Evolutionary conservation across 2,329 filamentous ascomycete genomes (phyloP), one percentile per base, ranked within the genome.

Genomic region (Neospermospora avenae): DNA sequence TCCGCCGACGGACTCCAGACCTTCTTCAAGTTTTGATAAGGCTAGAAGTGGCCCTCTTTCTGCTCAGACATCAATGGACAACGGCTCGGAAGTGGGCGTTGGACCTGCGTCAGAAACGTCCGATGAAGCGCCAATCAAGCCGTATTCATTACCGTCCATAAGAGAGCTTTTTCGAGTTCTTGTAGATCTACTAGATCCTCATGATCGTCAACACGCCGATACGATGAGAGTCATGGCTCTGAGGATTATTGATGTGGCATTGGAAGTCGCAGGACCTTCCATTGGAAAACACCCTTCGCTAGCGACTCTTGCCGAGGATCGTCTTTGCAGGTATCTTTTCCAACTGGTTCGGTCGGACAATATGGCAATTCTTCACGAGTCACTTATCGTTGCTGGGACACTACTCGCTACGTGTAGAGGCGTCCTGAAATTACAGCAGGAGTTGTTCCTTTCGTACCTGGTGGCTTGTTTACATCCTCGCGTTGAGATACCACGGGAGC

Each of bases 191-290:
- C 77, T 99, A 25, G 92, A 99, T 71, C 95, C 96, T 1, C 90
- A 96, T 70, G 93, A 98, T 74, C 87, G 86, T 55, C 90, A 93
- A 68, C 91, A 97, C 74, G 96, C 92, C 2, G 95, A 99, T 72
- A 88, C 91, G 1, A 95, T 98, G 88, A 86, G 93, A 68, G 91
- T 99, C 42, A 99, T 99, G 93, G 95, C 95, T 18, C 78, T 99
- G 66, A 86, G 95, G 45, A 98, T 99, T 65, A 95, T 99, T 58
- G 95, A 99, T 73, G 95, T 99, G 46, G 95, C 95, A 1, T 83
- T 99, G 22, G 95, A 99, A 75, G 93, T 99, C 60, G 92, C 95
- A 1, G 95, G 95, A 0, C 93, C 95, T 3, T 96, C 93, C 7
- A 97, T 99, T 71, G 91, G 93, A 52, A 89, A 90, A 64, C 95